A percentile compares a stretch with the other conserved stretches of the same genome.
phyloP scores from a whole-genome alignment of 164 flowering plant genomes.

The Kalanchoe fedtschenkoi region DNA sequence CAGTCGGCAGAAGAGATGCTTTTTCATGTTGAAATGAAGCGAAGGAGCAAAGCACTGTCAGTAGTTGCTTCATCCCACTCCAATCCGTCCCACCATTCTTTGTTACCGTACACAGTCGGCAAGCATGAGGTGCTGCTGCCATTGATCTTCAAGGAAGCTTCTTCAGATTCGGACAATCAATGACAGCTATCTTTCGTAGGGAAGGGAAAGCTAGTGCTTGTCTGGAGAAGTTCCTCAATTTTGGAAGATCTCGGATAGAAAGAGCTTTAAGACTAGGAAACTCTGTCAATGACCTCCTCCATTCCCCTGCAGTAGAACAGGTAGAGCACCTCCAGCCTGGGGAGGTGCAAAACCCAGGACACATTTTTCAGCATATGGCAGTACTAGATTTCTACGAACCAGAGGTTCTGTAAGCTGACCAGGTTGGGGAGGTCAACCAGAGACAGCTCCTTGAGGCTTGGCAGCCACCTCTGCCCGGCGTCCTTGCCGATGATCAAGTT shows the following conservation, averaged over 20 bases:
- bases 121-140: background rate
- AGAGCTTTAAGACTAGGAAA: slow-evolving; percentile 19
- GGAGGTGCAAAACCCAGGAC: slow-evolving; percentile 23
- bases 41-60: slow-evolving; percentile 10
- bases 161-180: slow-evolving; percentile 25
- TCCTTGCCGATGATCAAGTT: slow-evolving; percentile 15
- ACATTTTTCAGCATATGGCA: slow-evolving; percentile 27
- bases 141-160: slow-evolving; percentile 17
- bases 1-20: no score
- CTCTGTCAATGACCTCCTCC: slow-evolving; percentile 19
- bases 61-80: slow-evolving; percentile 20
- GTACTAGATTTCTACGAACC: slow-evolving; percentile 18
- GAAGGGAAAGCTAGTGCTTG: slow-evolving; percentile 15
- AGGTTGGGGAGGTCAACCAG: slow-evolving; percentile 21
- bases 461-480: slow-evolving; percentile 22
- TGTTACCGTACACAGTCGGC: slow-evolving; percentile 19
- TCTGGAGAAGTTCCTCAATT: slow-evolving; percentile 16
- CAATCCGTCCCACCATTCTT: slow-evolving; percentile 30
- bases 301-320: slow-evolving; percentile 21
- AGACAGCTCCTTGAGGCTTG: slow-evolving; percentile 22
- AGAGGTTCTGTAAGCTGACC: slow-evolving; percentile 18
- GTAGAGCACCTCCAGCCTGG: slow-evolving; percentile 19
- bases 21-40: slow-evolving; percentile 14
- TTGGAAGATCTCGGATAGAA: slow-evolving; percentile 19
- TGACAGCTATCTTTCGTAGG: slow-evolving; percentile 19